Percentiles rank a stretch among this genome's conserved stretches.
These are phyloP conservation scores for Fusarium neocosmosporiellum DNA, from an alignment of 2,329 filamentous ascomycete species.

Conservation along the genomic window DNA sequence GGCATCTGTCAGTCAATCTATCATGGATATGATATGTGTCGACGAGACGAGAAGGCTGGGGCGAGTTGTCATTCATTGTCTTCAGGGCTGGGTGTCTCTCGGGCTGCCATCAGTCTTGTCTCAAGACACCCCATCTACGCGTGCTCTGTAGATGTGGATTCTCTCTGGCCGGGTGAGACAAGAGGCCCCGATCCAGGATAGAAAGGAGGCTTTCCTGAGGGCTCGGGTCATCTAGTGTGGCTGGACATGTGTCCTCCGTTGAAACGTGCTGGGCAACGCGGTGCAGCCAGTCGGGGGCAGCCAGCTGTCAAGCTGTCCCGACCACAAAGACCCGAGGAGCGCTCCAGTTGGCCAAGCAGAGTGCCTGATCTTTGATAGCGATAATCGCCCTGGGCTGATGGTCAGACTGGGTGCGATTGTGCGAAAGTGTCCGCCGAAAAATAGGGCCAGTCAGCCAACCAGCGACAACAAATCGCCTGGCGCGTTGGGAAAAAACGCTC, in stretches of 20 bases:
- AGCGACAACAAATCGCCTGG: constrained; percentile 23
- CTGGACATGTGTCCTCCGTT: constrained; percentile 52
- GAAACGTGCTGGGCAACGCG: constrained; percentile 48
- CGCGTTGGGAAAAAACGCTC: constrained; percentile 29
- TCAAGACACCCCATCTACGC: constrained; percentile 21
- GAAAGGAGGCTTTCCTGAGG: constrained; percentile 30
- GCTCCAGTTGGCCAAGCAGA: constrained; percentile 27
- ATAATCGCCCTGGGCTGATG: constrained; percentile 30
- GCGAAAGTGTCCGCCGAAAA: constrained; percentile 14
- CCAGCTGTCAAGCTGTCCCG: constrained; percentile 47
- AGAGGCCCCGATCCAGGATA: constrained; percentile 30
- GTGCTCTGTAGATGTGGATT: constrained; percentile 13
- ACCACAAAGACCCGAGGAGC: constrained; percentile 33
- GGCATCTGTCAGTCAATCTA: constrained; percentile 18
- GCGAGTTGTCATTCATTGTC: constrained; percentile 12
- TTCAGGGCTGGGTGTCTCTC: constrained; percentile 8
- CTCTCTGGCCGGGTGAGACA: constrained; percentile 35
- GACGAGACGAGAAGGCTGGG: constrained; percentile 27
- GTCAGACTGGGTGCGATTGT: constrained; percentile 31
- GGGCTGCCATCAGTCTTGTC: constrained; percentile 25
- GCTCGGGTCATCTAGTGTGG: constrained; percentile 42
- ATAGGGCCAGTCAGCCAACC: constrained; percentile 17
- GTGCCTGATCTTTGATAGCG: constrained; percentile 34
- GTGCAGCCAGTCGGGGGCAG: constrained; percentile 45
- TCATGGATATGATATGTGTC: constrained; percentile 3